Base-by-base conservation (phyloP, 2,329 filamentous ascomycete genomes). In the Pseudogymnoascus sp. region DNA sequence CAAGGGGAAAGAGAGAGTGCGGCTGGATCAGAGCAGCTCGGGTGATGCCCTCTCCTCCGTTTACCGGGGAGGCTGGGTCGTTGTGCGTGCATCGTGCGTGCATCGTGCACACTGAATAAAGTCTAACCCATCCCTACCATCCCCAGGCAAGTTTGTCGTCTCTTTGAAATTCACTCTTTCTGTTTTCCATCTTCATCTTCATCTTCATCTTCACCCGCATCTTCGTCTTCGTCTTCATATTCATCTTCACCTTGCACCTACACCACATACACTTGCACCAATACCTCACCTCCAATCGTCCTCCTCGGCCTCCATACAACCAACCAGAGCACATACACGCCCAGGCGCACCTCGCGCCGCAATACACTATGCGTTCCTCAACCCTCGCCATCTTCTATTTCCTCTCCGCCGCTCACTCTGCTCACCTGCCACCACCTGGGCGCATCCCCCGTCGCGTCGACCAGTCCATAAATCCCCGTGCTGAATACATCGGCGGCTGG, bases 401-500 rank as follows among this genome's bases (percentile, higher is more conserved):
- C 47, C n/a, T 31, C 47, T 3, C 47, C 26, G 34, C 26, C 26
- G 47, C 26, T 6, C 26, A 57, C 47, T 18, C 47, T 5, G 26
- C 26, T 34, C 47, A 34, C n/a, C 47, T 57, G n/a, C 47, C 47
- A 16, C 26, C 26, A 16, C 26, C 26, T 18, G 26, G 10, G 5
- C 47, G n/a, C 47, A 18, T 12, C n/a, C 26, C n/a, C 10, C 47
- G 8, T 14, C 47, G 26, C n/a, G 47, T 34, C 26, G 47, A 57
- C n/a, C 47, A 57, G 47, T 57, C 47, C n/a, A 57, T 57, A n/a
- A 57, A 57, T 10, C 47, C 47, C 10, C 47, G 47, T 10, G 47
- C 47, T 18, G 47, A 57, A 34, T 57, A 57, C n/a, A 57, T 57
- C n/a, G 47, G 47, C n/a, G 47, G 47, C 26, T 57, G 47, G 47